A percentile compares a stretch with the other conserved stretches of the same genome.
Conservation (phyloP, 2,329 filamentous ascomycete species). For the Lecanosticta acicola region DNA sequence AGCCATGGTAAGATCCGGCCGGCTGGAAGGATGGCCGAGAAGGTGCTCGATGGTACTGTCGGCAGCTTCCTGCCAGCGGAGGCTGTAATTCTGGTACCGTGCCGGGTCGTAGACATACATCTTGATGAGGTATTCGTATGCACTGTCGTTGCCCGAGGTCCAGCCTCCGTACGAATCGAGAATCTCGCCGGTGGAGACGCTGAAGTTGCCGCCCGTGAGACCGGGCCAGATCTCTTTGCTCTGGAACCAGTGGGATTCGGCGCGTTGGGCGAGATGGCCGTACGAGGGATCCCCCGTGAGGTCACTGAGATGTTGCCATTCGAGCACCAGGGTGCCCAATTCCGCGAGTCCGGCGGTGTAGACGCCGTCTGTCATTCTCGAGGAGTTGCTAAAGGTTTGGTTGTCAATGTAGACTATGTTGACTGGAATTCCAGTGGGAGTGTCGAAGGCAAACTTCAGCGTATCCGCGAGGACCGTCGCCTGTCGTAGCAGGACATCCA, state of each 20-base stretch:
- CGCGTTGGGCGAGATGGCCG: constrained; percentile 15
- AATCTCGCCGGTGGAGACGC: constrained; percentile 24
- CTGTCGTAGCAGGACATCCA: constrained; percentile 60
- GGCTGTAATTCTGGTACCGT: constrained; percentile 24
- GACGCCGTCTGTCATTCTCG: constrained; percentile 19
- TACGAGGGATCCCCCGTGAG: constrained; percentile 25
- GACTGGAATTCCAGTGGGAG: constrained; percentile 66
- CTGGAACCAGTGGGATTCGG: constrained; percentile 20
- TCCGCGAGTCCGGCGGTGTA: constrained; percentile 19
- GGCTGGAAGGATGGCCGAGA: constrained; percentile 26
- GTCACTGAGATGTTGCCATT: constrained; percentile 23
- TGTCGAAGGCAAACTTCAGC: constrained; percentile 72
- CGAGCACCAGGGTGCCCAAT: constrained; percentile 22
- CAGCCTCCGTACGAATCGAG: constrained; percentile 28
- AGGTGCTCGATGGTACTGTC: constrained; percentile 31
- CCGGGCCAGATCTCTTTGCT: constrained; percentile 27
- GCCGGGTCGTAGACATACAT: constrained; percentile 31
- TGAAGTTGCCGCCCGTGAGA: constrained; percentile 27
- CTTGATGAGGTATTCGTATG: constrained; percentile 34
- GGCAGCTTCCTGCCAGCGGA: constrained; percentile 28
- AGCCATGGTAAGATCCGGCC: constrained; percentile 30
- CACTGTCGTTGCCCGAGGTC: constrained; percentile 25
- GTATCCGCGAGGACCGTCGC: constrained; percentile 63
- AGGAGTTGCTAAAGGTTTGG: constrained; percentile 8
- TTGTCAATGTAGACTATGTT: constrained; percentile 52